Evolutionary conservation across 1,284 basidiomycete genomes (phyloP).

Genomic region (Xanthoconium separans): DNA sequence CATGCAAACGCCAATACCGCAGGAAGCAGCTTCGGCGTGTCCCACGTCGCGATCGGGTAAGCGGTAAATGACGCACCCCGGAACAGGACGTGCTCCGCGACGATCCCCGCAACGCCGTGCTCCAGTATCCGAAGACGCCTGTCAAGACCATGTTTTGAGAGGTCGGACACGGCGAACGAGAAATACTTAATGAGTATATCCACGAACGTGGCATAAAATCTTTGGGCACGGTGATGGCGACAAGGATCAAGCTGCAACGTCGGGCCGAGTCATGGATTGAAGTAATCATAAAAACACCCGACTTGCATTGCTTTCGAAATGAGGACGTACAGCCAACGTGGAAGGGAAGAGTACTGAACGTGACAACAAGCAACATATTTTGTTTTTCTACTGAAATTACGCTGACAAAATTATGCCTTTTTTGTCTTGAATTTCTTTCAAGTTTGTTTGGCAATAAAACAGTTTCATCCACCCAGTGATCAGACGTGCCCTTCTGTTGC

Average conservation of each 20-base stretch:
- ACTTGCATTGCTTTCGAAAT: too few relatives aligned
- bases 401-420: too few relatives aligned
- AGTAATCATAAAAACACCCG: too few relatives aligned
- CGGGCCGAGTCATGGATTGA: too few relatives aligned
- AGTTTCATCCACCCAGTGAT: too few relatives aligned
- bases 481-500: too few relatives aligned
- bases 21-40: slow-evolving; percentile 23
- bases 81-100: slow-evolving; percentile 60
- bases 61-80: slow-evolving; percentile 37
- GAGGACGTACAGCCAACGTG: too few relatives aligned
- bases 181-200: slow-evolving; percentile 48
- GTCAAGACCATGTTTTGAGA: background rate
- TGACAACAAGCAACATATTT: too few relatives aligned
- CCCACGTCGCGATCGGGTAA: slow-evolving; percentile 25
- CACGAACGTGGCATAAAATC: slow-evolving; percentile 56
- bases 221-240: slow-evolving; percentile 58
- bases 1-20: slow-evolving; percentile 48
- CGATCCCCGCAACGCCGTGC: slow-evolving; percentile 52
- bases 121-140: slow-evolving; percentile 63
- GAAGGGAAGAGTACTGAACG: too few relatives aligned
- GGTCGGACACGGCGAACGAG: background rate
- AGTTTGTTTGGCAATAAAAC: too few relatives aligned
- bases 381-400: too few relatives aligned
- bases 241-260: slow-evolving; percentile 51
- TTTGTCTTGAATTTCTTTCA: too few relatives aligned